Base-by-base conservation (phyloP, 2,329 filamentous ascomycete species). In the Phialophora macrospora region DNA sequence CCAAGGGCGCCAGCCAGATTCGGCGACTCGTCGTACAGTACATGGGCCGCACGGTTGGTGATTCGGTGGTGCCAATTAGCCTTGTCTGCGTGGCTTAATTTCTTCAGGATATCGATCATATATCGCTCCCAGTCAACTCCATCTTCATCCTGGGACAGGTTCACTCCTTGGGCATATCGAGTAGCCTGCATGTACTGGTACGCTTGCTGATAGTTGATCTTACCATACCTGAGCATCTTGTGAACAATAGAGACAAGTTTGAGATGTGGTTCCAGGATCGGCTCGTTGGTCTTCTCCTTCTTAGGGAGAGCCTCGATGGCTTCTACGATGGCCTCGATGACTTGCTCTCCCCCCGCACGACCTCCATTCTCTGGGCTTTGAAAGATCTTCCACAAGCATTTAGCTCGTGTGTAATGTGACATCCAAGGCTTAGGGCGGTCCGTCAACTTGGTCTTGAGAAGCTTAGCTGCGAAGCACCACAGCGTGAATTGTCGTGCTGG, bases 11-110 rank as follows among this genome's bases (percentile, higher is more conserved):
- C 81, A 70, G 81, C 72, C n/a, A 83, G 77, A 59, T 82, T 80
- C 55, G 81, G 80, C 11, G 77, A 72, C 48, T 85, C 84, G 64
- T 88, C 83, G 70, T 86, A 90, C 6, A 89, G 79, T 48, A 89
- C 81, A 69, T 84, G 84, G 5, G 87, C 88, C 68, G 85, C 76
- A 74, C 83, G 74, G n/a, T 90, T 88, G 60, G 92, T 91, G 79
- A 97, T 93, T 22, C 93, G 90, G 76, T 97, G 93, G 74, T 97
- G 93, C 93, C 93, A 97, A 73, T 95, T 94, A 0, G 91, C 90
- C 80, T 96, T 96, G 78, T 97, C 93, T 67, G 92, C 92, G 41
- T 79, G 79, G 62, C 85, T 84, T 60, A 90, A 77, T 34, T 81
- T 81, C 71, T 84, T 85, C 56, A 89, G 76, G 0, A 88, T 76